A percentile compares a stretch with the other conserved stretches of the same genome.
These are phyloP conservation scores for Bryopsis sp. DNA, from an alignment of 139 green algal species.

Conservation along the genomic window DNA sequence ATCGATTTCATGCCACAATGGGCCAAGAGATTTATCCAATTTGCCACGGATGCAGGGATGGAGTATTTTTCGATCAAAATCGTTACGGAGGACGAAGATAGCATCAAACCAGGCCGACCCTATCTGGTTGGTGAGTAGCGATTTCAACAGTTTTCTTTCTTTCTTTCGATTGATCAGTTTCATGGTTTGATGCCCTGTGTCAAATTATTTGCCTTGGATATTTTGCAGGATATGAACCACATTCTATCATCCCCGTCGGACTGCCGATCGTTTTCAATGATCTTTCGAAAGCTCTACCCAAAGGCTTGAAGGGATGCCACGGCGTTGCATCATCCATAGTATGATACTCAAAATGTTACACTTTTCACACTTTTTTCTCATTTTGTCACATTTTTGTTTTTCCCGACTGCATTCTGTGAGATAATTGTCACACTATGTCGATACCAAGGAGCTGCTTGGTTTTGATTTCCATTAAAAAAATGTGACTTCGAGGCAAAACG, in stretches of 20 bases:
- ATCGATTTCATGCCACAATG: too few relatives aligned
- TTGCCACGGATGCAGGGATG: too few relatives aligned
- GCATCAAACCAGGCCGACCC: background rate
- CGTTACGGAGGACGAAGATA: slow-evolving; percentile 17
- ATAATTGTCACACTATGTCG: too few relatives aligned
- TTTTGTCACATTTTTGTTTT: too few relatives aligned
- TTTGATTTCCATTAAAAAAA: too few relatives aligned
- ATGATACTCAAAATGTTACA: too few relatives aligned
- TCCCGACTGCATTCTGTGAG: too few relatives aligned
- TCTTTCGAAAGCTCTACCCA: slow-evolving; percentile 19
- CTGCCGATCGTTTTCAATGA: slow-evolving; percentile 28
- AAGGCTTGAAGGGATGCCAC: slow-evolving; percentile 15
- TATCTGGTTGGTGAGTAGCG: slow-evolving; percentile 28
- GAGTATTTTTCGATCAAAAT: slow-evolving; percentile 20
- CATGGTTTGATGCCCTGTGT: background rate
- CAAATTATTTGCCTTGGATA: background rate
- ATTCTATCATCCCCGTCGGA: slow-evolving; percentile 34
- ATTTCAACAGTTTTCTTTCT: background rate
- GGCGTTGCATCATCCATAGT: slow-evolving; percentile 25
- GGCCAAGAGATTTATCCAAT: too few relatives aligned
- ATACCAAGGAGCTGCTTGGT: too few relatives aligned
- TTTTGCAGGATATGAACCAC: slow-evolving; percentile 33
- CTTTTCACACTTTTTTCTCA: too few relatives aligned
- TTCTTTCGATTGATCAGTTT: background rate
- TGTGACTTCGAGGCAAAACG: too few relatives aligned